These are phyloP conservation scores for California macrophylla DNA, from an alignment of 441 rosid genomes.

Conservation along the genomic window DNA sequence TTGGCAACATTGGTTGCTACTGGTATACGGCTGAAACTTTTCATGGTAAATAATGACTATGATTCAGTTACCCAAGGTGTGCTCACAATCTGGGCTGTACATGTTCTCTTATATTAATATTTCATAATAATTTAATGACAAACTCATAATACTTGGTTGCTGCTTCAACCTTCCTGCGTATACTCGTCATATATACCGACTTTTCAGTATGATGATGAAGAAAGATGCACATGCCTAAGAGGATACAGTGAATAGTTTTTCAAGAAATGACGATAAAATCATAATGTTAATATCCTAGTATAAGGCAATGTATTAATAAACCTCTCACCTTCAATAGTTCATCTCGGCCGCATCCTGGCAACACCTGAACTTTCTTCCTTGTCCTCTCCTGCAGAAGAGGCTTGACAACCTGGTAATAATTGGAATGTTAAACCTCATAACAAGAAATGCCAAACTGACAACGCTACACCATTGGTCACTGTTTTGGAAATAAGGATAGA, in stretches of 20 bases:
- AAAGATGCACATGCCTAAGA: not conserved
- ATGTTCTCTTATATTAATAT: not conserved
- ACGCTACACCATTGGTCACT: not conserved
- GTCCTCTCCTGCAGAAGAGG: constrained; percentile 93
- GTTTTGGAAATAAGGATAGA: not conserved
- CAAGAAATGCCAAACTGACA: not conserved
- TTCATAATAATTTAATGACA: not conserved
- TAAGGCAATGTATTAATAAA: not conserved
- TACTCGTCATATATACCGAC: not conserved
- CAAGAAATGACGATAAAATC: not conserved
- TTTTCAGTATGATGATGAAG: not conserved
- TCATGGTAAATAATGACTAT: not conserved
- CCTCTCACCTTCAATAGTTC: constrained; percentile 59
- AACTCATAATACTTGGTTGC: not conserved
- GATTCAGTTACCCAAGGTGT: not conserved
- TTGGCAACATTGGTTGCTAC: not conserved
- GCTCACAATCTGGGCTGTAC: not conserved
- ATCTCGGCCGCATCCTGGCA: constrained; percentile 67
- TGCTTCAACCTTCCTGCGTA: not conserved
- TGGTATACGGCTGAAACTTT: not conserved
- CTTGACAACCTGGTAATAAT: constrained; percentile 60
- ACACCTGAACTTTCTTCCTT: constrained; percentile 61
- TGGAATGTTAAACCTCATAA: not conserved
- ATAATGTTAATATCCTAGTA: not conserved
- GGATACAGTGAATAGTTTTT: not conserved